Conservation (phyloP, 306 rosid species). For the Rosa lucieae region DNA sequence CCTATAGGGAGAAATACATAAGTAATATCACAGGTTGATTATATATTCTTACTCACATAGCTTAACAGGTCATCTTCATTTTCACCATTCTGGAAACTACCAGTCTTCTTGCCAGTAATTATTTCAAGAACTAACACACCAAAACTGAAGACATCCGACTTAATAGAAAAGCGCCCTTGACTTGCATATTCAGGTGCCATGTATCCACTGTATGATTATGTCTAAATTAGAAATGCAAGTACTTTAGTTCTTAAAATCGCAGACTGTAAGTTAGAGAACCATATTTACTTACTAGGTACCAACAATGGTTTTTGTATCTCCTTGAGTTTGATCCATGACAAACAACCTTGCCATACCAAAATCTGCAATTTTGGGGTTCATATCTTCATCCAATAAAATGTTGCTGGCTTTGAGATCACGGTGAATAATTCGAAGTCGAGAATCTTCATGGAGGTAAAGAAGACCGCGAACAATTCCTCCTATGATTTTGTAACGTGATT, state of each 20-base stretch:
- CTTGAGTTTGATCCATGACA: slow-evolving; percentile 9
- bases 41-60: slow-evolving; percentile 2
- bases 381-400: slow-evolving; percentile 12
- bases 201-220: slow-evolving; percentile 15
- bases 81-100: background rate
- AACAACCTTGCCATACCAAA: slow-evolving; percentile 21
- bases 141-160: slow-evolving; percentile 28
- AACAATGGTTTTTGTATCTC: background rate
- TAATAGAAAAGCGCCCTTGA: slow-evolving; percentile 17
- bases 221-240: background rate
- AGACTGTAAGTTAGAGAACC: background rate
- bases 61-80: background rate
- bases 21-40: background rate
- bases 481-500: slow-evolving; percentile 12
- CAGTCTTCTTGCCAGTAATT: background rate
- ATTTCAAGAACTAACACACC: slow-evolving; percentile 15
- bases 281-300: slow-evolving; percentile 13
- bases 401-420: slow-evolving; percentile 2
- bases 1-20: background rate
- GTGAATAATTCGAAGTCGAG: background rate
- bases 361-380: slow-evolving; percentile 16
- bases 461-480: slow-evolving; percentile 13
- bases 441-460: slow-evolving; percentile 18
- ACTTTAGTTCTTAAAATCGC: background rate
- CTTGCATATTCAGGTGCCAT: slow-evolving; percentile 32